Base-by-base conservation (phyloP, 176 grass and related monocot genomes). In the Zea luxurians region DNA sequence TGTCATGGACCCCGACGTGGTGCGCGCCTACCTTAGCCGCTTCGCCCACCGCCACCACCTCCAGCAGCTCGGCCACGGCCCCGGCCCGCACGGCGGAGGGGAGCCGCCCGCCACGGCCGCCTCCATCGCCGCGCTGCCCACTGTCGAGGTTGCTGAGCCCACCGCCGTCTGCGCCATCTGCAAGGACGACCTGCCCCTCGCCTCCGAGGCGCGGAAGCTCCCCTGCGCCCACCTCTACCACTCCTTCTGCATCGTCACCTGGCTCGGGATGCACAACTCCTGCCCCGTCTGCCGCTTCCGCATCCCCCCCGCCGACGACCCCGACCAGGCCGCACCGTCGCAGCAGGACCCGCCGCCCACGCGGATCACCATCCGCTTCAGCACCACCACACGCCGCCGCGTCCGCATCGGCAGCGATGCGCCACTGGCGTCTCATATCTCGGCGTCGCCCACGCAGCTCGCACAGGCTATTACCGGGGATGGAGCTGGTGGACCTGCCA, bases 141-240 rank as follows among this genome's bases (percentile, higher is more conserved):
- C 74, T 7, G 61, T 97, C 37, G 73, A 71, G 57, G 84, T 97
- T 27, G 86, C 89, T 10, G 89, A 92, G 11, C 73, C 58, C 47
- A 78, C 80, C 61, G 54, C 74, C 1, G 36, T 42, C 18, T 97
- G 95, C 71, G 85, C 95, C 57, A 84, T 97, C 47, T 97, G 95
- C 83, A 92, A 90, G 85, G 91, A 94, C 37, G 95, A 97, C 67
- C 89, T 97, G 43, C 40, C 83, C 0, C 77, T 87, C 43, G 78
- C 80, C 36, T 80, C 81, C 13, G 7, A n/a, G 2, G 95, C 87
- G 8, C 61, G 83, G 13, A 88, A 36, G 52, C 95, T 97, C 60
- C 95, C 95, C 21, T 97, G 95, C 18, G 75, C 79, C 35, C 95
- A 97, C 77, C 47, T 92, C 48, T 97, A 94, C 66, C 95, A 97